These are phyloP conservation scores for Daldinia sp. DNA, from an alignment of 2,329 filamentous ascomycete genomes.

Conservation along the genomic window DNA sequence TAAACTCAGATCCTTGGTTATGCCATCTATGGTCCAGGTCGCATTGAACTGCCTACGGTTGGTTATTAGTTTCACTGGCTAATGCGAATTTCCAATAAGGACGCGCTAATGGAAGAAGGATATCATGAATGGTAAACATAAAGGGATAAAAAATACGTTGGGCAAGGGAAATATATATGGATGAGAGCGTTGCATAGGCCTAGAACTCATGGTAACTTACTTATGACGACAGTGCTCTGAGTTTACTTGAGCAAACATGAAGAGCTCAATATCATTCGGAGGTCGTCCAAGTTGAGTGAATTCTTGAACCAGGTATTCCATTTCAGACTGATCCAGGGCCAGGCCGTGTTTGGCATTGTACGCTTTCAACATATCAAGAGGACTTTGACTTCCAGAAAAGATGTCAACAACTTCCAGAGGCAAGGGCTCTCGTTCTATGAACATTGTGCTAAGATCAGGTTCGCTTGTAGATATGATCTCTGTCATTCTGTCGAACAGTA, in stretches of 20 bases:
- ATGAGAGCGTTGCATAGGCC: neutral
- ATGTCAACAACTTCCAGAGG: slow-evolving; percentile 80
- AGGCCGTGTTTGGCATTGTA: slow-evolving; percentile 88
- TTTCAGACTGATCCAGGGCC: slow-evolving; percentile 86
- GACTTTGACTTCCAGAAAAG: slow-evolving; percentile 68
- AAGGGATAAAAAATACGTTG: neutral
- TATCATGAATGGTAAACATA: neutral
- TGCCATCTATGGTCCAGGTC: slow-evolving; percentile 91
- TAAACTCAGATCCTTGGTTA: slow-evolving; percentile 78
- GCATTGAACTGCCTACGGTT: slow-evolving; percentile 77
- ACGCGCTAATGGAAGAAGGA: neutral
- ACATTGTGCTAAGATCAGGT: slow-evolving; percentile 79
- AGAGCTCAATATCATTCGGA: slow-evolving; percentile 88
- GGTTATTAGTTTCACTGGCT: neutral
- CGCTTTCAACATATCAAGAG: slow-evolving; percentile 76
- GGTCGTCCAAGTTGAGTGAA: slow-evolving; percentile 71
- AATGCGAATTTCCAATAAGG: neutral
- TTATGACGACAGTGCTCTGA: slow-evolving; percentile 74
- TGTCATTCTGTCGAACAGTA: slow-evolving; percentile 94
- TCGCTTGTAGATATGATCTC: slow-evolving; percentile 74
- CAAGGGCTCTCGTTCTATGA: slow-evolving; percentile 69
- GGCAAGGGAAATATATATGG: neutral
- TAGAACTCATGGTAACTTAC: slow-evolving; percentile 21
- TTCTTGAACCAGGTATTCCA: slow-evolving; percentile 90
- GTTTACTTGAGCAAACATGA: slow-evolving; percentile 99